These are phyloP conservation scores for Astragalus membranaceus DNA, from an alignment of 306 rosid genomes.

Conservation along the genomic window DNA sequence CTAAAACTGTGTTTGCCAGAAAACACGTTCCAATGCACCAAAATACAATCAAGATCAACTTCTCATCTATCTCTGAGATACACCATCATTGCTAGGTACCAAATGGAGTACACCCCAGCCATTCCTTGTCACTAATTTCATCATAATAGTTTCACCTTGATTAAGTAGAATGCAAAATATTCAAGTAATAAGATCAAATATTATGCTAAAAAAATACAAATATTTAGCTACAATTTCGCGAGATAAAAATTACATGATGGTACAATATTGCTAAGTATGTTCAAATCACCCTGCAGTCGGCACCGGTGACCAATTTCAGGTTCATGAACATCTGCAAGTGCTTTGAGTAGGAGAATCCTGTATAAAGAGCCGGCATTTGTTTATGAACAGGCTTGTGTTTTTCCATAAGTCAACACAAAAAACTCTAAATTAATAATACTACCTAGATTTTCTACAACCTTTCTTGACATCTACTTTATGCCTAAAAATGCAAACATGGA, in stretches of 20 bases:
- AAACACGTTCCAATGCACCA: too few species aligned
- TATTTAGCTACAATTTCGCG: not conserved
- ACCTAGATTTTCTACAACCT: not conserved
- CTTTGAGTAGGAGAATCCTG: not conserved
- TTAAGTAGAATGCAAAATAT: not conserved
- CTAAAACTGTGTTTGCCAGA: too few species aligned
- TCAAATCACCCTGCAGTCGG: not conserved
- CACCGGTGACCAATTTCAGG: not conserved
- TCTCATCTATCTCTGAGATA: not conserved
- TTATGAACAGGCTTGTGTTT: slow-evolving; percentile 4
- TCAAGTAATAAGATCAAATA: not conserved
- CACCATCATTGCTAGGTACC: not conserved
- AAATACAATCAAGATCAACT: too few species aligned
- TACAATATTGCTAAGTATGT: not conserved
- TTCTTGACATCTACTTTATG: slow-evolving; percentile 18
- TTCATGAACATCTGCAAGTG: not conserved
- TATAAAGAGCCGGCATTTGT: not conserved
- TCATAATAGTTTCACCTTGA: not conserved
- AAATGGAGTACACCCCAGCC: not conserved
- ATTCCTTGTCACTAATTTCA: not conserved
- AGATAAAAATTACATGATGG: not conserved
- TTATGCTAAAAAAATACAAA: not conserved
- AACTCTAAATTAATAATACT: slow-evolving; percentile 8
- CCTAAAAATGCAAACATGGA: slow-evolving; percentile 13
- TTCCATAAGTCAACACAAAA: not conserved